Evolutionary conservation across 805 yeast genomes (phyloP), one percentile per base, ranked within the genome.

Genomic region (Saccharomycopsis vini): DNA sequence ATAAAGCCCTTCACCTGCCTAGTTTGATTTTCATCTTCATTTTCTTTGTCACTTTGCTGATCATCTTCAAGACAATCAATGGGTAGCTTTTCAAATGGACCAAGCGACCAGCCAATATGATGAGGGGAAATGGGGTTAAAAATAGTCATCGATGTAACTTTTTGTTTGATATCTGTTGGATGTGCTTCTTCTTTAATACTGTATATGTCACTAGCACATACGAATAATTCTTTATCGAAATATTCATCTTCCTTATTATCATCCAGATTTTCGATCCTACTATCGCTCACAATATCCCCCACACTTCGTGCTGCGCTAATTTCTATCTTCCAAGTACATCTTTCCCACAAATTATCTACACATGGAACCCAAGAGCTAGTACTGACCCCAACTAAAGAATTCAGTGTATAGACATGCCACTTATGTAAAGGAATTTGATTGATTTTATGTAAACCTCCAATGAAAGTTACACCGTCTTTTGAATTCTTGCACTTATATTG

Each of bases 351-450:
- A 36, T 81, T 84, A 51, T 92, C 97, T 4, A 92, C 72, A 58
- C 98, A 92, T 0, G 99, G 99, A 39, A 92, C 83, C 99, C 99
- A 92, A n/a, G 88, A 81, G 2, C 95, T 85, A 0, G 97, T 84
- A 13, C 92, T 76, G 3, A 82, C 71, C 15, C 87, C 86, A 36
- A 80, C 62, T 23, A 86, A 88, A 3, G 85, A 71, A 56, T 90
- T 89, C 1, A 76, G 69, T 0, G 97, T 90, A 60, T 83, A 88
- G 2, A 86, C 94, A 55, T 81, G 92, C 95, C 95, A 87, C 38
- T 64, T 62, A 29, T 66, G 60, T 42, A 58, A 59, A 15, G 69
- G 62, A 46, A 69, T 58, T 50, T 68, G 22, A 55, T 55, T 16
- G 61, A 42, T 5, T 52, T 1, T 66, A 38, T 71, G 66, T 9